phyloP scores from a whole-genome alignment of 2,329 filamentous ascomycete genomes.

The Acephala macrosclerotiorum region DNA sequence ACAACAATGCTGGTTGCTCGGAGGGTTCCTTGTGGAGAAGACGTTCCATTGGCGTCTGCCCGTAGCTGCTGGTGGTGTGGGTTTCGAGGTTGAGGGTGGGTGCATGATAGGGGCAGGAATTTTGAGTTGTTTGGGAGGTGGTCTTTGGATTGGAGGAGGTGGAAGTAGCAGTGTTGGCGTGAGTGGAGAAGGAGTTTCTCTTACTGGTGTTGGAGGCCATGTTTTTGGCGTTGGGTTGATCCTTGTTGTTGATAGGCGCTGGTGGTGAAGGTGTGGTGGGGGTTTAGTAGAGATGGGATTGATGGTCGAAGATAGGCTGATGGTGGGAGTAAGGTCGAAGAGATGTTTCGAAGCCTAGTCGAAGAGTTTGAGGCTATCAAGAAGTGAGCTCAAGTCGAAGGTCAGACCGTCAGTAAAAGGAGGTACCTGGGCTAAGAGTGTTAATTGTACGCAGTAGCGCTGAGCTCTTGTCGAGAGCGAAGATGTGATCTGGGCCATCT shows the following conservation, averaged over 20 bases:
- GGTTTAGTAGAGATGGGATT: not conserved
- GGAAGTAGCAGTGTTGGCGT: not conserved
- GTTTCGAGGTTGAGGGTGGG: not conserved
- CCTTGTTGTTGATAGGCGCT: not conserved
- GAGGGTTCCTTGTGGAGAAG: not conserved
- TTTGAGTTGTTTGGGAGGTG: not conserved
- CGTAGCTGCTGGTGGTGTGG: not conserved
- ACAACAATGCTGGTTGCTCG: not conserved
- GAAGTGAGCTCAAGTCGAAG: not conserved
- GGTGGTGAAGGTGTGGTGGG: not conserved
- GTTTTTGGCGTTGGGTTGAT: not conserved
- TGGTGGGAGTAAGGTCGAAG: not conserved
- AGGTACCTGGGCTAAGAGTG: not conserved
- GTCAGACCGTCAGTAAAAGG: not conserved
- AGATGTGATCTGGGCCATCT: not conserved
- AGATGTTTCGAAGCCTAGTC: not conserved
- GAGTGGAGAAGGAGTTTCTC: not conserved
- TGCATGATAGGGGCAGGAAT: constrained; percentile 1
- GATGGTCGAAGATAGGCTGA: not conserved
- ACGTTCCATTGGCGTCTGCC: not conserved
- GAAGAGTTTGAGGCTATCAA: not conserved
- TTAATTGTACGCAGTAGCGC: too few species aligned
- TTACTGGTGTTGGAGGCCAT: not conserved
- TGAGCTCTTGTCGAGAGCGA: not conserved
- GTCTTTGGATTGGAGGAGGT: not conserved